Conservation (phyloP, 2,329 filamentous ascomycete genomes). For the Aspergillus neoniger region DNA sequence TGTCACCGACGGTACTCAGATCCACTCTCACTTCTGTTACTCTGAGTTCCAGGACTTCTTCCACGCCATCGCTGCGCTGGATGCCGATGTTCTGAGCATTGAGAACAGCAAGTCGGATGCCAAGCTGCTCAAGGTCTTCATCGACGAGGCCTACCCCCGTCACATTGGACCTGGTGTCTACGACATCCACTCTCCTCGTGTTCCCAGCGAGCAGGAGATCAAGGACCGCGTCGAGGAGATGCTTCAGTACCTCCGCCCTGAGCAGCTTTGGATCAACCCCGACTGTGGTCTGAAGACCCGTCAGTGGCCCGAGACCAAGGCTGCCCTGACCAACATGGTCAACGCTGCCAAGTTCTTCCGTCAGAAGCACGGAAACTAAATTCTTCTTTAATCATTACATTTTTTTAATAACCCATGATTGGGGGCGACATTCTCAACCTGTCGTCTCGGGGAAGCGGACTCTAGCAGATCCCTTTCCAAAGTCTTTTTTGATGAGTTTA, state of each 20-base stretch:
- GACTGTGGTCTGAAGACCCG: slow-evolving; percentile 99
- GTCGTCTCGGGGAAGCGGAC: slow-evolving; percentile 34
- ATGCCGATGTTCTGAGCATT: slow-evolving; percentile 97
- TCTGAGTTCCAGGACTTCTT: slow-evolving; percentile 99
- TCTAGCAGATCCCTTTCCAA: slow-evolving; percentile 21
- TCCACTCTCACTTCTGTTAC: slow-evolving; percentile 99
- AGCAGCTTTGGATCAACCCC: slow-evolving; percentile 99
- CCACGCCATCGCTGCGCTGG: slow-evolving; percentile 97
- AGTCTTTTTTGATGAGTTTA: slow-evolving; percentile 40
- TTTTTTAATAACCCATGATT: slow-evolving; percentile 24
- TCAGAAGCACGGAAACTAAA: slow-evolving; percentile 65
- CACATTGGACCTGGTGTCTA: slow-evolving; percentile 99
- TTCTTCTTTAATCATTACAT: slow-evolving; percentile 9
- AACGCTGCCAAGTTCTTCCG: slow-evolving; percentile 97
- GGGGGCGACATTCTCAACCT: slow-evolving; percentile 42
- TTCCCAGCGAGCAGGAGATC: slow-evolving; percentile 97
- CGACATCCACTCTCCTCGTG: slow-evolving; percentile 98
- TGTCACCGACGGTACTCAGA: slow-evolving; percentile 94
- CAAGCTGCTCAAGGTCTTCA: slow-evolving; percentile 98
- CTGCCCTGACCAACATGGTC: slow-evolving; percentile 93
- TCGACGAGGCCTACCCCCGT: slow-evolving; percentile 93
- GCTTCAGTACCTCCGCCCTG: slow-evolving; percentile 93
- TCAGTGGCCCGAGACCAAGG: slow-evolving; percentile 98
- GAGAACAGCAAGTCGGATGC: slow-evolving; percentile 99
- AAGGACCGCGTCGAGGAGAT: slow-evolving; percentile 97